Evolutionary conservation across 2,329 filamentous ascomycete genomes (phyloP).

Genomic region (Diaporthe amygdali): DNA sequence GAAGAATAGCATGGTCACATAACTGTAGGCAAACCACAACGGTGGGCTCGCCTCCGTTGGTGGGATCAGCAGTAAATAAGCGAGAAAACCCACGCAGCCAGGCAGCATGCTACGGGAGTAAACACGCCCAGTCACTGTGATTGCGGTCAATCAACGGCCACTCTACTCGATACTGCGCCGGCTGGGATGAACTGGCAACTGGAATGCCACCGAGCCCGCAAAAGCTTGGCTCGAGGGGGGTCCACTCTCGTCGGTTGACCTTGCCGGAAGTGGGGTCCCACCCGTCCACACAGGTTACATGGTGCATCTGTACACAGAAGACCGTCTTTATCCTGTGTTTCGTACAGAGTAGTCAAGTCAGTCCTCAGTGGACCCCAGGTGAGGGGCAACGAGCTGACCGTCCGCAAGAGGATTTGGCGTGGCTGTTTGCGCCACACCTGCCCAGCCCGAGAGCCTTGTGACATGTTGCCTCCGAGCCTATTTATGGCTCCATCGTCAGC

Average conservation of each 20-base stretch:
- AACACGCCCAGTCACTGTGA: neutral
- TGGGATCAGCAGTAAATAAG: neutral
- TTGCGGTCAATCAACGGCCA: conserved; percentile 2
- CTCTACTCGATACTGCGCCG: neutral
- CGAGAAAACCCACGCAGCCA: neutral
- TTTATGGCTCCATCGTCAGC: neutral
- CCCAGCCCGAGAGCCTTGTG: neutral
- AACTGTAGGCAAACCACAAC: neutral
- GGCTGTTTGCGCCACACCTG: conserved; percentile 8
- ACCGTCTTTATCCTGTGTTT: neutral
- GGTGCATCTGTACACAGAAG: neutral
- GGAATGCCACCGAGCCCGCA: neutral
- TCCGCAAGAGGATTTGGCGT: neutral
- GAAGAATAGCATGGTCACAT: neutral
- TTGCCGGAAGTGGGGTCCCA: conserved; percentile 9
- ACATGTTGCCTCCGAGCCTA: neutral
- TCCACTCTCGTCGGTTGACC: neutral
- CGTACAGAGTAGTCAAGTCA: neutral
- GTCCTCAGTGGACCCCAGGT: neutral
- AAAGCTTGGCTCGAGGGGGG: neutral
- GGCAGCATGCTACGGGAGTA: neutral
- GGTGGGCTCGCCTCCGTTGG: conserved; percentile 4
- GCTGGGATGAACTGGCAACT: neutral
- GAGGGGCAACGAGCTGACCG: neutral
- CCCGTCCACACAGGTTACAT: neutral